A percentile compares a stretch with the other conserved stretches of the same genome.
Evolutionary conservation across 1,139 yeast genomes (phyloP).

Genomic region (Blastobotrys raffinosifermentans): DNA sequence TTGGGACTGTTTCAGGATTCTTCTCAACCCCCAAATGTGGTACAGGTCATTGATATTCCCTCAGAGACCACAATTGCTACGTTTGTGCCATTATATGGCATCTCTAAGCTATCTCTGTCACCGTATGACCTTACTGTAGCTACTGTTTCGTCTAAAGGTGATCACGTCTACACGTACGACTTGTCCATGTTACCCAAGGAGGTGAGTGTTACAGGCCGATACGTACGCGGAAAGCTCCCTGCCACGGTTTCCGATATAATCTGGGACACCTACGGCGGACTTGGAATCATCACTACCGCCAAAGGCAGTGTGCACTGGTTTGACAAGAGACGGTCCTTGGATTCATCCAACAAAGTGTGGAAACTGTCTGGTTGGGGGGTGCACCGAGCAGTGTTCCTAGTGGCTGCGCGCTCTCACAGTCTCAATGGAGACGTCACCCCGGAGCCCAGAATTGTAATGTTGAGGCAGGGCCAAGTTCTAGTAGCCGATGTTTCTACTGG

Average conservation of each 20-base stretch:
- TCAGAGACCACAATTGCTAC: conserved; percentile 43
- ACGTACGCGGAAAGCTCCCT: conserved; percentile 58
- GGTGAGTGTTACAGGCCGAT: conserved; percentile 53
- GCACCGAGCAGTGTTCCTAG: conserved; percentile 15
- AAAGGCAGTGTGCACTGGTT: conserved; percentile 66
- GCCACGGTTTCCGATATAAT: conserved; percentile 47
- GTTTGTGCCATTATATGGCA: conserved; percentile 57
- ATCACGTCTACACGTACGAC: conserved; percentile 61
- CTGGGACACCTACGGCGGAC: conserved; percentile 47
- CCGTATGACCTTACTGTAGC: conserved; percentile 58
- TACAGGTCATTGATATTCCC: conserved; percentile 42
- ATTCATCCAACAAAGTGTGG: conserved; percentile 26
- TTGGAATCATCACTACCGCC: conserved; percentile 50
- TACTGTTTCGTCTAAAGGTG: conserved; percentile 57
- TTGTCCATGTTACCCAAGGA: conserved; percentile 47
- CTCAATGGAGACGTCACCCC: conserved; percentile 2
- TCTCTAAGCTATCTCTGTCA: conserved; percentile 54
- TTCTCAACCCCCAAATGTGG: conserved; percentile 10
- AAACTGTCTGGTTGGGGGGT: conserved; percentile 26
- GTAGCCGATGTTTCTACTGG: conserved; percentile 45
- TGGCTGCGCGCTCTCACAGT: conserved; percentile 8
- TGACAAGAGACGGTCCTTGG: conserved; percentile 27
- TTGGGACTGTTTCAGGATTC: conserved; percentile 15
- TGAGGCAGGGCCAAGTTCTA: conserved; percentile 36
- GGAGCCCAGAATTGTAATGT: conserved; percentile 11